Base-by-base conservation (phyloP, 2,329 filamentous ascomycete species). In the Epichloe aotearoae region DNA sequence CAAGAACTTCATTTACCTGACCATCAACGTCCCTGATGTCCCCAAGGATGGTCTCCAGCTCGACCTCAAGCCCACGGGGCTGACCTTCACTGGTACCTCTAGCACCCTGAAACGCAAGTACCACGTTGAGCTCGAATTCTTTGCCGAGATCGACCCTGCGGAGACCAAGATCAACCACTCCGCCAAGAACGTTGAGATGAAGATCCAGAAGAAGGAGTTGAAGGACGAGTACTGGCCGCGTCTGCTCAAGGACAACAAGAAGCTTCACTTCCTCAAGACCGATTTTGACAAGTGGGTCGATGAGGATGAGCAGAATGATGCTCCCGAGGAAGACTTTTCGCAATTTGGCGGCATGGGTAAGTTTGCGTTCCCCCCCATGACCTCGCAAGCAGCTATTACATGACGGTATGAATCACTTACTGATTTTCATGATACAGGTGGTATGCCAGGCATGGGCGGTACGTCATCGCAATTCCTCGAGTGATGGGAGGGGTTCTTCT, bases 211-310 rank as follows among this genome's bases (percentile, higher is more conserved):
- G 86, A 96, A 96, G 83, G 89, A 95, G 65, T 78, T 93, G 58
- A 87, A 89, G 72, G 82, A 88, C 64, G 88, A 93, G 71, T 97
- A 84, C 80, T 98, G 93, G 93, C 90, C 90, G 56, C 83, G 93
- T 57, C 79, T 98, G 63, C 78, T 96, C 67, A 96, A 96, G 83
- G 87, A 91, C 54, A 70, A 75, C 59, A 84, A 88, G 78, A 95
- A 88, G 76, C 73, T 87, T 50, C 93, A 97, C 74, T 98, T 89
- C 80, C 73, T 98, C 64, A 95, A 95, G 84, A 97, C 93, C 57
- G 86, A 98, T 74, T 98, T 98, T 62, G 90, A 96, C 76, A 96
- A 95, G 85, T 96, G 90, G 90, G 87, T 95, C 63, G 90, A 96
- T 61, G 88, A 96, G 80, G 90, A 98, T 66, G 93, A 98, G 80